Evolutionary conservation across 2,329 filamentous ascomycete genomes (phyloP), one percentile per base, ranked within the genome.

Genomic region (Penicillium sp.): DNA sequence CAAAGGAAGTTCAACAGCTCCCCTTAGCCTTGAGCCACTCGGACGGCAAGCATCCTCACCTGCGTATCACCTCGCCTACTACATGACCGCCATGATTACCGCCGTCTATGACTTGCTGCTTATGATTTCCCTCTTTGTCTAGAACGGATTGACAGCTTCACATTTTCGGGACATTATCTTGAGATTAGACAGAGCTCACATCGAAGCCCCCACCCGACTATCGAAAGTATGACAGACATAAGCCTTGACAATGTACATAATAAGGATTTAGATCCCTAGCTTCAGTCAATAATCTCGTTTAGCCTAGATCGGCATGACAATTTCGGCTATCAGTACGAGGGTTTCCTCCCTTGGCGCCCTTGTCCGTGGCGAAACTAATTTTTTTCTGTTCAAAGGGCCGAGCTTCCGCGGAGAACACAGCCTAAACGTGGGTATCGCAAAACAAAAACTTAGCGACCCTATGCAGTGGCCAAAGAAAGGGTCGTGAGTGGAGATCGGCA

Each of bases 251-350:
- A 29, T 46, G 44, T 48, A 48, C 6, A 48, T 35, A 48, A 15
- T 15, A 25, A 25, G 43, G n/a, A 15, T 27, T 31, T 52, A 45
- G 27, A 45, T 29, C 37, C 20, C 25, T 42, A n/a, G 6, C 31
- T 41, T 26, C 11, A 18, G 20, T 46, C 20, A 23, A 48, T 40
- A 29, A 48, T 48, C 26, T 49, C 44, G 26, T 41, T 48, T 25
- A 31, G 27, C 26, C 14, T 37, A 42, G 50, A 56, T 54, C 53
- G 44, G 40, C 50, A 46, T 22, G 12, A 20, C 40, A 26, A 46
- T 53, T 56, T 22, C 37, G 56, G 53, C 48, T 27, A 54, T 49
- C 20, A 41, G 56, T 56, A 57, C 33, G 27, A 54, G 31, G 9
- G 26, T 37, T 48, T 53, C 51, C 48, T 55, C 55, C 20, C 40